These are phyloP conservation scores for Withania somnifera DNA, from an alignment of 305 asterid species.

Conservation along the genomic window DNA sequence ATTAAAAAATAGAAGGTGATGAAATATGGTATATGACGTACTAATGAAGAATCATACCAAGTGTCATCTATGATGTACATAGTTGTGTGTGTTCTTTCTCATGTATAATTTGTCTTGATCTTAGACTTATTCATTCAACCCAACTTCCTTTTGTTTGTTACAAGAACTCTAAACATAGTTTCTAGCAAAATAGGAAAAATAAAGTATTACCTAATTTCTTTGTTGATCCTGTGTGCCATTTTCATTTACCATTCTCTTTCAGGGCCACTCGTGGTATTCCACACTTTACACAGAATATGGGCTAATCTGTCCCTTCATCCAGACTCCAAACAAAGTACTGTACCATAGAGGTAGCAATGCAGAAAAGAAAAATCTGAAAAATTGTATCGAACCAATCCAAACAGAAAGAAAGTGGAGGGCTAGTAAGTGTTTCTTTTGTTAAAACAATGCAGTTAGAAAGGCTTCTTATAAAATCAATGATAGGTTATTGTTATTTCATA, in stretches of 20 bases:
- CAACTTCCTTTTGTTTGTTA: neutral
- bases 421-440: neutral
- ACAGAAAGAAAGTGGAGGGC: neutral
- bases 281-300: neutral
- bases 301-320: neutral
- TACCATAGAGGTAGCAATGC: neutral
- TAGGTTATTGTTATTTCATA: neutral
- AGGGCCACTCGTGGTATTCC: neutral
- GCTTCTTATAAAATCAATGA: neutral
- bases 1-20: neutral
- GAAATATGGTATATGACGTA: neutral
- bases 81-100: neutral
- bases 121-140: neutral
- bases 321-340: neutral
- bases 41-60: neutral
- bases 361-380: neutral
- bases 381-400: neutral
- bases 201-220: neutral
- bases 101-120: neutral
- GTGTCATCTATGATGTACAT: neutral
- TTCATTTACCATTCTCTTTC: neutral
- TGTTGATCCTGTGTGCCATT: neutral
- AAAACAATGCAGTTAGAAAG: neutral
- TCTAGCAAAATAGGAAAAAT: neutral
- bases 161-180: neutral